Evolutionary conservation across 345 rosid genomes (phyloP).

Genomic region (Salix caprea): DNA sequence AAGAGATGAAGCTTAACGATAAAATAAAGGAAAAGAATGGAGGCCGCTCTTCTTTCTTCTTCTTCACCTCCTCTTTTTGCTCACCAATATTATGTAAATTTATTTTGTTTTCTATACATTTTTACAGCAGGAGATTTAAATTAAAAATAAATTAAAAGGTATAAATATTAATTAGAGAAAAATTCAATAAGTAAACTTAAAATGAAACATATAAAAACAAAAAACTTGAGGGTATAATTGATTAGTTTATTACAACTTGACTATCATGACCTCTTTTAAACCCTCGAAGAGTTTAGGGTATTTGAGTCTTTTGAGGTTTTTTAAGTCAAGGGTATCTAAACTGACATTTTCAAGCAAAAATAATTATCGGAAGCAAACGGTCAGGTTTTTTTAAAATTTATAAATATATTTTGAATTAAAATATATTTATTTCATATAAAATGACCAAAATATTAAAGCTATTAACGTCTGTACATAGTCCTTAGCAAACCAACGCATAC

Average conservation of each 20-base stretch:
- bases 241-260: conserved; percentile 1
- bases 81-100: conserved; percentile 15
- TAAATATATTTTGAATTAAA: background rate
- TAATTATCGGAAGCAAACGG: background rate
- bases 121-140: background rate
- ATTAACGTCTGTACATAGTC: conserved; percentile 17
- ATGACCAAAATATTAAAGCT: conserved; percentile 13
- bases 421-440: background rate
- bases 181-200: background rate
- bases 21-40: conserved; percentile 20
- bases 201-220: conserved; percentile 7
- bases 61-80: conserved; percentile 34
- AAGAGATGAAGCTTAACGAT: conserved; percentile 4
- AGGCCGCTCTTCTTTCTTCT: conserved; percentile 30
- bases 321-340: background rate
- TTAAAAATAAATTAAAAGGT: background rate
- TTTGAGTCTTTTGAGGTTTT: background rate
- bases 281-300: conserved; percentile 4
- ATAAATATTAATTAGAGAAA: background rate
- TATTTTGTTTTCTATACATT: background rate
- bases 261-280: conserved; percentile 10
- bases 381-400: background rate
- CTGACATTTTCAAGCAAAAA: conserved; percentile 12
- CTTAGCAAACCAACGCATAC: conserved; percentile 43
- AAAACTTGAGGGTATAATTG: conserved; percentile 23